A percentile compares a stretch with the other conserved stretches of the same genome.
Conservation (phyloP, 495 filamentous ascomycete species). For the Xylaria curta region DNA sequence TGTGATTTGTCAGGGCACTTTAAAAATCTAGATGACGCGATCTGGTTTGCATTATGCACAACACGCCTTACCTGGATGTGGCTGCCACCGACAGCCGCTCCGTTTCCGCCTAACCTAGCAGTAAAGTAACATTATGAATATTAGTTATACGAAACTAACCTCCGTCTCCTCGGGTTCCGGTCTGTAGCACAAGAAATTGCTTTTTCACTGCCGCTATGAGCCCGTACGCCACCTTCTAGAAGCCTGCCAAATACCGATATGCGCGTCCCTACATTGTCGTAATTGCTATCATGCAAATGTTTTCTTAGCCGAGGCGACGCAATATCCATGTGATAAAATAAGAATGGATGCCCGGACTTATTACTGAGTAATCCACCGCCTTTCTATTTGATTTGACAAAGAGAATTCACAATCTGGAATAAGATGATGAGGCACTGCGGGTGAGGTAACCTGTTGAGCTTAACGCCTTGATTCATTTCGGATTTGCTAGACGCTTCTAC, state of each 20-base stretch:
- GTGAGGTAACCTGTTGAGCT: no score
- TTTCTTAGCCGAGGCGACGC: background rate
- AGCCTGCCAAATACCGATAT: background rate
- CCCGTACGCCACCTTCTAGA: background rate
- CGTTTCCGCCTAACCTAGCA: background rate
- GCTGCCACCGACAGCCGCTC: slow-evolving; percentile 26
- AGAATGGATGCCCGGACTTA: background rate
- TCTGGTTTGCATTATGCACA: slow-evolving; percentile 23
- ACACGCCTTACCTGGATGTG: slow-evolving; percentile 3
- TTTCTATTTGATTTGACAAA: slow-evolving; percentile 9
- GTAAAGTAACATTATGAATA: no score
- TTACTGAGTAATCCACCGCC: background rate
- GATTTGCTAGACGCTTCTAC: background rate
- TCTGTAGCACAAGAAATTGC: background rate
- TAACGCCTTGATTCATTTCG: background rate
- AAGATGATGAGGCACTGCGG: background rate
- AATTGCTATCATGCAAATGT: background rate
- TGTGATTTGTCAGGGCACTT: slow-evolving; percentile 29
- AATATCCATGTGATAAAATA: background rate
- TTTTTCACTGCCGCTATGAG: background rate
- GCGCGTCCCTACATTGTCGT: background rate
- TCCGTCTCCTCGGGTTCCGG: background rate
- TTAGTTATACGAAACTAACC: background rate
- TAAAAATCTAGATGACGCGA: slow-evolving; percentile 22
- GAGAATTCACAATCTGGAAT: background rate